Percentiles rank a stretch among this genome's conserved stretches.
Evolutionary conservation across 2,329 filamentous ascomycete species (phyloP).

Genomic region (Falciphora oryzae): DNA sequence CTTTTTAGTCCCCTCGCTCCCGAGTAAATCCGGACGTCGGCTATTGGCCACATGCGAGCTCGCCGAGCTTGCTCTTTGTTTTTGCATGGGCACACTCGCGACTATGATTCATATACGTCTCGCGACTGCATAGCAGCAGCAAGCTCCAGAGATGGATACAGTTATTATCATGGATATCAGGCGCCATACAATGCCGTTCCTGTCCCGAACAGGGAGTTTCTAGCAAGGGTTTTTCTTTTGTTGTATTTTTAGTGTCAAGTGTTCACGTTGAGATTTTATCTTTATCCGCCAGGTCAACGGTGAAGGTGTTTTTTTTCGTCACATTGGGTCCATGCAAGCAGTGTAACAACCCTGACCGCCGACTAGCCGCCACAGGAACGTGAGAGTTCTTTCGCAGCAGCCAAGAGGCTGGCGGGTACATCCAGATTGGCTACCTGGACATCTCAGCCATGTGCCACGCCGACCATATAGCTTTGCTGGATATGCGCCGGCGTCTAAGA

Average conservation of each 20-base stretch:
- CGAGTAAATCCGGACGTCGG: neutral
- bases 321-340: neutral
- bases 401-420: neutral
- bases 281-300: neutral
- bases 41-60: neutral
- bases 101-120: neutral
- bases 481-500: too few relatives aligned
- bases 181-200: neutral
- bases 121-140: neutral
- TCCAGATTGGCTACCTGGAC: neutral
- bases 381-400: too few relatives aligned
- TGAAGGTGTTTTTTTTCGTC: neutral
- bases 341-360: neutral
- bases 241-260: neutral
- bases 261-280: neutral
- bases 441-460: too few relatives aligned
- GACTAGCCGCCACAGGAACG: too few relatives aligned
- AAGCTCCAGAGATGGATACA: neutral
- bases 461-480: too few relatives aligned
- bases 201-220: neutral
- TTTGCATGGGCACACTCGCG: neutral
- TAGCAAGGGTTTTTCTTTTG: neutral
- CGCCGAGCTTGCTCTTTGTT: neutral
- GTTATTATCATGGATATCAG: neutral
- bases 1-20: conserved; percentile 9